Percentiles rank a stretch among this genome's conserved stretches.
Evolutionary conservation across 495 filamentous ascomycete genomes (phyloP).

Genomic region (Xylaria scruposa): DNA sequence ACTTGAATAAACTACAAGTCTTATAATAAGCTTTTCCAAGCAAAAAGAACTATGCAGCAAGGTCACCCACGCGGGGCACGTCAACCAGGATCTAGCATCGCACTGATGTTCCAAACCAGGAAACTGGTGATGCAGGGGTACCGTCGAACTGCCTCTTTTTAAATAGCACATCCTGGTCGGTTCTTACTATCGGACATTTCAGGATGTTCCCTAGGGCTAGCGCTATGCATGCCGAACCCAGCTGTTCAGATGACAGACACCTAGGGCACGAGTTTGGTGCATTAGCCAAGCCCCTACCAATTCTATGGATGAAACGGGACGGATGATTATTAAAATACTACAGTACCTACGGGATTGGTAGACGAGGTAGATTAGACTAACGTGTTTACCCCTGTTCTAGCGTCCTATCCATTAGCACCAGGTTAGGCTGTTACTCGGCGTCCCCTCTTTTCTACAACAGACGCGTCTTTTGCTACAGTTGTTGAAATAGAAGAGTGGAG

Average conservation of each 20-base stretch:
- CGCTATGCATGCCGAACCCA: background rate
- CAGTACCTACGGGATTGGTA: background rate
- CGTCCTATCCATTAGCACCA: background rate
- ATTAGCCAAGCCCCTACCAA: constrained; percentile 11
- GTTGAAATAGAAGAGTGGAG: background rate
- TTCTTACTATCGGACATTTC: constrained; percentile 6
- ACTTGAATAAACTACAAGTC: background rate
- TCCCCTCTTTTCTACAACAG: background rate
- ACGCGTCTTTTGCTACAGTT: background rate
- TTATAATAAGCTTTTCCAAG: background rate
- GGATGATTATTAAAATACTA: background rate
- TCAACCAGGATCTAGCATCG: constrained; percentile 5
- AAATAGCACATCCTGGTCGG: constrained; percentile 7
- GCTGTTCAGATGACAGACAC: background rate
- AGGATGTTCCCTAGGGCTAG: constrained; percentile 1
- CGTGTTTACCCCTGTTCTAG: background rate
- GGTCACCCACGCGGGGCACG: background rate
- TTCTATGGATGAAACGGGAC: constrained; percentile 17
- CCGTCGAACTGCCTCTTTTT: constrained; percentile 9
- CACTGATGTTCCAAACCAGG: background rate
- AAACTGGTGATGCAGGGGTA: background rate
- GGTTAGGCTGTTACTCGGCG: background rate
- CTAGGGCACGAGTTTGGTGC: background rate
- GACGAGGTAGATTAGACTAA: background rate
- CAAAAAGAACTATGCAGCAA: background rate